Percentiles rank a stretch among this genome's conserved stretches.
Evolutionary conservation across 768 basidiomycete species (phyloP).

Genomic region (Mrakia gelida): DNA sequence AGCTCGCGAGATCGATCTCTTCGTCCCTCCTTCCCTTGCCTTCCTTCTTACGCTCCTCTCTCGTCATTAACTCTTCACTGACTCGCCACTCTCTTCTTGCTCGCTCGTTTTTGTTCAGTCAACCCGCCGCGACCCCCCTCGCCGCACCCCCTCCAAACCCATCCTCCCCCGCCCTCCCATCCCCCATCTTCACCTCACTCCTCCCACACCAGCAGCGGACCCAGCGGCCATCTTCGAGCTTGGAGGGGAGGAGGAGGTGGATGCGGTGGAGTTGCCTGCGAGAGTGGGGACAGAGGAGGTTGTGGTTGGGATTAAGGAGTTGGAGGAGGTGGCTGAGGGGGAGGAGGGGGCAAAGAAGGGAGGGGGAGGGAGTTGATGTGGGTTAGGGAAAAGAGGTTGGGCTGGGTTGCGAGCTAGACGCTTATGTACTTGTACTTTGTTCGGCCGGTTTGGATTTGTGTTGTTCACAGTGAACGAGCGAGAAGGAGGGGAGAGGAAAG

Average conservation of each 20-base stretch:
- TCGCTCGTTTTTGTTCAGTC: neutral
- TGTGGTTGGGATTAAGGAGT: neutral
- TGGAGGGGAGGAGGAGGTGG: neutral
- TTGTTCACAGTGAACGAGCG: no score
- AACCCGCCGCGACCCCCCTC: no score
- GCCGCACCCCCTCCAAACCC: neutral
- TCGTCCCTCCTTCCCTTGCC: neutral
- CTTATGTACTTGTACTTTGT: no score
- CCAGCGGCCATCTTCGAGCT: slow-evolving; percentile 38
- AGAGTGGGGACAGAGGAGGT: slow-evolving; percentile 4
- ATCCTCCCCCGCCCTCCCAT: neutral
- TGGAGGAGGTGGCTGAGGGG: neutral
- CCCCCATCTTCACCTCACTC: slow-evolving; percentile 16
- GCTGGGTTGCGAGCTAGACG: no score
- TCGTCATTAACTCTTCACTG: neutral
- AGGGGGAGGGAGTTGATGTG: neutral
- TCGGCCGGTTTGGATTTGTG: no score
- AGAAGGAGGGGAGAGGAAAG: no score
- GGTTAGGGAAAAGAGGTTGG: no score
- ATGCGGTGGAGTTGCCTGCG: neutral
- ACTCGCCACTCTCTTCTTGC: neutral
- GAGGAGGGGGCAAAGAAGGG: neutral
- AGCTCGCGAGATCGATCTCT: neutral
- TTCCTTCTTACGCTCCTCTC: neutral
- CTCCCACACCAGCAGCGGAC: slow-evolving; percentile 30